Evolutionary conservation across 495 filamentous ascomycete species (phyloP), one percentile per base, ranked within the genome.

Genomic region (Penicillium odoratum): DNA sequence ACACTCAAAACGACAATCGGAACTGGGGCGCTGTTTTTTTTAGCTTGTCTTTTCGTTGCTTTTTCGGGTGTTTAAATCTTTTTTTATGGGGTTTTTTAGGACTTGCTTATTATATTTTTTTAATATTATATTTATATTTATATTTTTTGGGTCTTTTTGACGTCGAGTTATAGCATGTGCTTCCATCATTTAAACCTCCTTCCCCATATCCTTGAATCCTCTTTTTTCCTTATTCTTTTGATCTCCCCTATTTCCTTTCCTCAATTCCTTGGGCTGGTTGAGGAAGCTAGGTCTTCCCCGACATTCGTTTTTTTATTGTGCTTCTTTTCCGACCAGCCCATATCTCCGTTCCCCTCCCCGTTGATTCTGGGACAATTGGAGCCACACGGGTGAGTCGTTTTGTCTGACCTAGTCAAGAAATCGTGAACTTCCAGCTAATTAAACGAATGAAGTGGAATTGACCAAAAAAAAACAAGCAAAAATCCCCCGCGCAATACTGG

Each of bases 1-100:
- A 63, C 50, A 33, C 67, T 69, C 67, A 68, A 69, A 69, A 69
- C 67, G 67, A 67, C 59, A 59, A 67, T 45, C 47, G 55, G 46
- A 48, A 61, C 58, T 60, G 58, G 60, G 63, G 61, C 58, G 31
- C 56, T 59, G 38, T 40, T 40, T 40, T 40, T n/a, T 40, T 40
- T 40, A 15, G 38, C 38, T 40, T n/a, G 13, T n/a, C 15, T 60
- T 61, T 62, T 57, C 60, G 55, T 53, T 53, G 8, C 53, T 57
- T 55, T 63, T 56, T 36, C 21, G 21, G 21, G 21, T 21, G 16
- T 56, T 53, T 62, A 8, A 28, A 28, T 49, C 3, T 58, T 59
- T 60, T 62, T 62, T 55, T 38, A 56, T 56, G 48, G 45, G 5
- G 51, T 56, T 52, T 63, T 31, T 31, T 34, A 2, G 21, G 21